Conservation (phyloP, 768 basidiomycete species). For the Lentinus tigrinus region DNA sequence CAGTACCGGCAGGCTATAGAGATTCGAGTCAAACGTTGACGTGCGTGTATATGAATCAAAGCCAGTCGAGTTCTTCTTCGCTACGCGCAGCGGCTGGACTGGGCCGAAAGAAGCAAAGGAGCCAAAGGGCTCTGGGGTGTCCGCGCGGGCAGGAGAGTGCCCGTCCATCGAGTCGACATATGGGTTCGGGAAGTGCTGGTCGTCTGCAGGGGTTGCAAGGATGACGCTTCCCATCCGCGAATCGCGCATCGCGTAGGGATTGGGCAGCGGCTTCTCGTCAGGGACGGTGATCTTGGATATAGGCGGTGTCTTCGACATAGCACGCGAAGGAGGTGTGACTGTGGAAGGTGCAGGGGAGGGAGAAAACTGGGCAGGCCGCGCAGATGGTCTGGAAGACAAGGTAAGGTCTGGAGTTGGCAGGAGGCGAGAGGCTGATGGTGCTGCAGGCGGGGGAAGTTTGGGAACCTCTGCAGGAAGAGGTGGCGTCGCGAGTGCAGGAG, state of each 20-base stretch:
- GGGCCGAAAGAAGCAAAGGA: not conserved
- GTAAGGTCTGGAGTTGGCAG: not conserved
- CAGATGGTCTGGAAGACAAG: not conserved
- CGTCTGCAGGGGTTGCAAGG: not conserved
- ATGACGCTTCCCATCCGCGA: not conserved
- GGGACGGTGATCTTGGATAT: not conserved
- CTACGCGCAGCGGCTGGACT: not conserved
- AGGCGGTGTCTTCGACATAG: not conserved
- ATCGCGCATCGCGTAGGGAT: not conserved
- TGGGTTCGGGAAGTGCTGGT: not conserved
- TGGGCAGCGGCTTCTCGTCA: constrained; percentile 1
- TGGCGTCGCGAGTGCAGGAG: no score
- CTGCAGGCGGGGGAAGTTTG: no score
- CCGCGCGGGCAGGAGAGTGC: not conserved
- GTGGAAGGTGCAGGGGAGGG: not conserved
- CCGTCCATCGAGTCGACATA: not conserved
- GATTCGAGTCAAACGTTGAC: not conserved
- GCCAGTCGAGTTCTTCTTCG: not conserved
- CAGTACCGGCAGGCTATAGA: not conserved
- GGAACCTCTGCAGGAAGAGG: no score
- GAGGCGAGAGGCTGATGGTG: no score
- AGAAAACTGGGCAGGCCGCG: not conserved
- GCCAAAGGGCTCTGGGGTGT: not conserved
- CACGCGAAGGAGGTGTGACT: not conserved
- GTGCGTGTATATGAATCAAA: not conserved